A percentile compares a stretch with the other conserved stretches of the same genome.
These are phyloP conservation scores for Metschnikowia noctiluminum DNA, from an alignment of 805 yeast genomes.

Conservation along the genomic window DNA sequence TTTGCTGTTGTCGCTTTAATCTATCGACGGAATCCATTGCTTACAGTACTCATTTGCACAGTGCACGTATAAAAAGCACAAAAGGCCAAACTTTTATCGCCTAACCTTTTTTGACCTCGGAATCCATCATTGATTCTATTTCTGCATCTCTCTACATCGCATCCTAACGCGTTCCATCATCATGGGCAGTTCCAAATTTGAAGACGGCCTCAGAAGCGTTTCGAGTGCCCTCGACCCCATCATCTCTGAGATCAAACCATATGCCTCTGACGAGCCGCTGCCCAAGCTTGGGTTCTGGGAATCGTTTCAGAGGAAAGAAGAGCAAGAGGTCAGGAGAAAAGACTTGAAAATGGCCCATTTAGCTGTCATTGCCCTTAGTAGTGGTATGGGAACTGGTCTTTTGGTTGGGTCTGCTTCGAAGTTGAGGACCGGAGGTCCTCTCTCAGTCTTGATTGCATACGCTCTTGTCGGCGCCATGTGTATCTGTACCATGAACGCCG, in stretches of 20 bases:
- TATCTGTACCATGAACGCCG: slow-evolving; percentile 35
- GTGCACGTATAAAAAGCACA: not conserved
- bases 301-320: slow-evolving; percentile 15
- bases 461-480: slow-evolving; percentile 26
- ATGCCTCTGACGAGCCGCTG: slow-evolving; percentile 6
- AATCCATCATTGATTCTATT: no score
- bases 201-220: slow-evolving; percentile 3
- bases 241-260: slow-evolving; percentile 15
- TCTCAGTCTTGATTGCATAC: slow-evolving; percentile 23
- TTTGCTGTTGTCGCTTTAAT: not conserved
- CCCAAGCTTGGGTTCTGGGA: slow-evolving; percentile 13
- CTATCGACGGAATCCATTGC: not conserved
- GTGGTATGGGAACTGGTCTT: slow-evolving; percentile 42
- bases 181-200: slow-evolving; percentile 8
- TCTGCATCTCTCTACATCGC: not conserved
- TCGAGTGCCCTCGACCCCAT: slow-evolving; percentile 15
- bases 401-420: slow-evolving; percentile 39
- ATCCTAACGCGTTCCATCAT: not conserved
- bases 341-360: slow-evolving; percentile 26
- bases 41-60: no score
- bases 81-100: no score
- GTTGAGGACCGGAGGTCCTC: slow-evolving; percentile 25
- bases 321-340: slow-evolving; percentile 9
- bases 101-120: no score
- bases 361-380: slow-evolving; percentile 32